Conservation (phyloP, 2,329 filamentous ascomycete species). For the Trichophyton benhamiae region DNA sequence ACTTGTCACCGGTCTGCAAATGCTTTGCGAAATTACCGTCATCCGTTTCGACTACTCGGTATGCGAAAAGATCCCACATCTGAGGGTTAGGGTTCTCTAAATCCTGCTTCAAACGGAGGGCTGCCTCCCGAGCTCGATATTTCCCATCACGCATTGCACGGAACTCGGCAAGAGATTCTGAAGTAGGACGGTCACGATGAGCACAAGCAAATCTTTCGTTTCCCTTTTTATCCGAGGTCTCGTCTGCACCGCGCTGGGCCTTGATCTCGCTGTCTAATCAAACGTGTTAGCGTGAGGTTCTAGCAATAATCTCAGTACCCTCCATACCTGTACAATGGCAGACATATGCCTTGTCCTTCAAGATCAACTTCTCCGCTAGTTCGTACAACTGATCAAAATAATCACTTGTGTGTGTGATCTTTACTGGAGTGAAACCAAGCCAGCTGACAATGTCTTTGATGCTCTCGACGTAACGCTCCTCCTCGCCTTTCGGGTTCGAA, state of each 20-base stretch:
- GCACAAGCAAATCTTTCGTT: conserved; percentile 61
- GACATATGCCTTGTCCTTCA: conserved; percentile 58
- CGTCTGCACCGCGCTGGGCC: conserved; percentile 56
- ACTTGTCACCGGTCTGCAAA: conserved; percentile 66
- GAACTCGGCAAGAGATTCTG: conserved; percentile 72
- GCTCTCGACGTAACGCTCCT: conserved; percentile 78
- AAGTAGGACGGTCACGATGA: conserved; percentile 61
- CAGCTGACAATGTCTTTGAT: conserved; percentile 80
- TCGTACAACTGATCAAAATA: conserved; percentile 83
- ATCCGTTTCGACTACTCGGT: conserved; percentile 61
- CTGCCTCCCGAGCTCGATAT: conserved; percentile 72
- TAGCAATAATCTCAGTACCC: background rate
- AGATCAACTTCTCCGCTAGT: conserved; percentile 72
- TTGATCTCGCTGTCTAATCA: conserved; percentile 61
- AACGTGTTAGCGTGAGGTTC: background rate
- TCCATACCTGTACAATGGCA: conserved; percentile 61
- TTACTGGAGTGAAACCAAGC: conserved; percentile 64
- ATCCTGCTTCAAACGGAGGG: conserved; percentile 87
- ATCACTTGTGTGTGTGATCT: conserved; percentile 78
- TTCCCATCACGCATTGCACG: conserved; percentile 82
- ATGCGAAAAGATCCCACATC: conserved; percentile 93
- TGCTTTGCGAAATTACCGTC: conserved; percentile 39
- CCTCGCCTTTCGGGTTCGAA: conserved; percentile 87
- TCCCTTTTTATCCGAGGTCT: conserved; percentile 28
- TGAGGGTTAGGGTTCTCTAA: conserved; percentile 67